Percentiles rank a stretch among this genome's conserved stretches.
Conservation (phyloP, 2,329 filamentous ascomycete genomes). For the Cladosporium sphaerospermum region DNA sequence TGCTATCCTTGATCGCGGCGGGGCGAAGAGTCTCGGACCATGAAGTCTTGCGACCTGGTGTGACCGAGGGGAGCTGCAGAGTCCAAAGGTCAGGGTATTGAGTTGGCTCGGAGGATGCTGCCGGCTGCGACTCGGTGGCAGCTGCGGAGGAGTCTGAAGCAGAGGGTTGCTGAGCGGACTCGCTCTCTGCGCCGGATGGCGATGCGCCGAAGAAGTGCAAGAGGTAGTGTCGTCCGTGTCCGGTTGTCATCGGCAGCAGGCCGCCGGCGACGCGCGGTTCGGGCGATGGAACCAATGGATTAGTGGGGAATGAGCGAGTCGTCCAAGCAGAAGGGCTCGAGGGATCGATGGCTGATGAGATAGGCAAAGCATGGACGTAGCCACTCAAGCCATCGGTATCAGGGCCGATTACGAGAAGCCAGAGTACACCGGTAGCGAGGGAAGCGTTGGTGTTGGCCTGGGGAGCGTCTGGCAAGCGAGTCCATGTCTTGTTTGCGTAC, state of each 20-base stretch:
- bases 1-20: conserved; percentile 40
- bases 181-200: conserved; percentile 9
- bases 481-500: conserved; percentile 23
- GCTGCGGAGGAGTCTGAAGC: conserved; percentile 16
- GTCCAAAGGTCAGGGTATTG: conserved; percentile 40
- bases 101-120: background rate
- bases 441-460: conserved; percentile 30
- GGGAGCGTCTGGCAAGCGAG: conserved; percentile 25
- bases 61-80: conserved; percentile 37
- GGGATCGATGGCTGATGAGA: conserved; percentile 9
- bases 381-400: conserved; percentile 20
- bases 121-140: conserved; percentile 10
- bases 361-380: conserved; percentile 25
- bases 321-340: conserved; percentile 29
- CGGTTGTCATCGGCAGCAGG: conserved; percentile 37
- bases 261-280: conserved; percentile 34
- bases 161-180: conserved; percentile 15
- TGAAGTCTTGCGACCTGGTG: conserved; percentile 21
- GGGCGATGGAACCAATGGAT: conserved; percentile 39
- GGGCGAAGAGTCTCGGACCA: conserved; percentile 31
- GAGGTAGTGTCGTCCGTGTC: conserved; percentile 40
- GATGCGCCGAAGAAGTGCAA: conserved; percentile 36
- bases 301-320: conserved; percentile 37
- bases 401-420: conserved; percentile 34
- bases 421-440: conserved; percentile 33